Base-by-base conservation (phyloP, 2,329 filamentous ascomycete species). In the Fusarium sublunatum region DNA sequence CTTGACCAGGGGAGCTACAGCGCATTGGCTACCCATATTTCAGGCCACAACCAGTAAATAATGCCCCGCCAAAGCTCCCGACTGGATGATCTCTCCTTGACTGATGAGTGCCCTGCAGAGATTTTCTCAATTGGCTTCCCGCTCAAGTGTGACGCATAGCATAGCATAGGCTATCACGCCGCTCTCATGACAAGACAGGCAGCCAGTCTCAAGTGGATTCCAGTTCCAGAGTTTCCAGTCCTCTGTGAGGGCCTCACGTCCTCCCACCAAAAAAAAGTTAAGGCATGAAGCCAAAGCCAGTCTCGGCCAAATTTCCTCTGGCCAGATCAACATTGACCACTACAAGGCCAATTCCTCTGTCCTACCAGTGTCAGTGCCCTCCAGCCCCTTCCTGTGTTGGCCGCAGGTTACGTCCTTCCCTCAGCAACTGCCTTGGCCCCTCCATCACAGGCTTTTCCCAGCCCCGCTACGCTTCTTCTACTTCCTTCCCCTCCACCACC, bases 241-340 rank as follows among this genome's bases (percentile, higher is more conserved):
- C 53, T 39, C 34, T 61, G 36, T 24, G 47, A 64, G 60, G 58
- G 45, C 58, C 49, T 69, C 58, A 46, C 61, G 50, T 62, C 52
- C 47, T 61, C 45, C 46, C 57, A 63, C 54, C 54, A 62, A 63
- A 47, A 46, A 28, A n/a, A 13, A 13, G 45, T 59, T 60, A 51
- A 67, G 60, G 64, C 42, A 71, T 71, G 69, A 71, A 65, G 59
- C 53, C 58, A 64, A 65, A 56, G 53, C 29, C 50, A 65, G 50
- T 59, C 43, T 56, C 58, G 56, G 59, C 65, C 61, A 71, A 69
- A 65, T 56, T 69, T 38, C 48, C 55, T 53, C 59, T 59, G 67
- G 66, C 58, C 56, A 62, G 58, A 42, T 55, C 56, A 53, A 51
- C 53, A 38, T 55, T 61, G 46, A 57, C 51, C 50, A 54, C 64